Percentiles rank a stretch among this genome's conserved stretches.
phyloP scores from a whole-genome alignment of 108 stramenopile genomes.

The Skeletonema costatum region DNA sequence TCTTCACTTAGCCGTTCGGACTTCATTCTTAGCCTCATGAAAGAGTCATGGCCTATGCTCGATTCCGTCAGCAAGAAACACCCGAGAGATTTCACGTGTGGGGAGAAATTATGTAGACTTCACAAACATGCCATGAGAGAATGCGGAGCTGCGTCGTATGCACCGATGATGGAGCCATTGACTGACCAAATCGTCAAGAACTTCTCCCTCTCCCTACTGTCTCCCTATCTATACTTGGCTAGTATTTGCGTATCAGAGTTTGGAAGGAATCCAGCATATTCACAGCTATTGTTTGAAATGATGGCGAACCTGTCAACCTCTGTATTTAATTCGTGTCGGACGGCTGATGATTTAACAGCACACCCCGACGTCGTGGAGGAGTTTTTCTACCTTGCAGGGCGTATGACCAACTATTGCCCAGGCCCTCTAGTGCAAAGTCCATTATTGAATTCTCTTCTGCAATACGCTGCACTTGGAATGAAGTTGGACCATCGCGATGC shows the following conservation, averaged over 20 bases:
- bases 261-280: constrained; percentile 57
- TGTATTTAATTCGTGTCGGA: constrained; percentile 62
- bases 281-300: constrained; percentile 70
- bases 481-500: constrained; percentile 86
- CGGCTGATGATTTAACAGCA: constrained; percentile 74
- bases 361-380: constrained; percentile 97
- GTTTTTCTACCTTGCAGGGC: constrained; percentile 90
- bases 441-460: constrained; percentile 67
- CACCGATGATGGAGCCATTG: constrained; percentile 80
- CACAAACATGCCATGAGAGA: constrained; percentile 92
- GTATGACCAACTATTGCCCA: constrained; percentile 84
- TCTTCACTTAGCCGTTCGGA: constrained; percentile 42
- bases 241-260: constrained; percentile 90
- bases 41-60: constrained; percentile 83
- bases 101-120: constrained; percentile 92
- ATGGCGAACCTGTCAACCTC: constrained; percentile 63
- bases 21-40: constrained; percentile 79
- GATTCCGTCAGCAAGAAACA: constrained; percentile 66
- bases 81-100: constrained; percentile 68
- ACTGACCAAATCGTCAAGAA: constrained; percentile 71
- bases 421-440: constrained; percentile 68
- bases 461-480: constrained; percentile 83
- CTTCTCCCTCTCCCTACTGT: constrained; percentile 71
- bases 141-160: constrained; percentile 74
- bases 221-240: constrained; percentile 89